Percentiles rank a stretch among this genome's conserved stretches.
Conservation (phyloP, 352 stramenopile species). For the Phytophthora palmivora region DNA sequence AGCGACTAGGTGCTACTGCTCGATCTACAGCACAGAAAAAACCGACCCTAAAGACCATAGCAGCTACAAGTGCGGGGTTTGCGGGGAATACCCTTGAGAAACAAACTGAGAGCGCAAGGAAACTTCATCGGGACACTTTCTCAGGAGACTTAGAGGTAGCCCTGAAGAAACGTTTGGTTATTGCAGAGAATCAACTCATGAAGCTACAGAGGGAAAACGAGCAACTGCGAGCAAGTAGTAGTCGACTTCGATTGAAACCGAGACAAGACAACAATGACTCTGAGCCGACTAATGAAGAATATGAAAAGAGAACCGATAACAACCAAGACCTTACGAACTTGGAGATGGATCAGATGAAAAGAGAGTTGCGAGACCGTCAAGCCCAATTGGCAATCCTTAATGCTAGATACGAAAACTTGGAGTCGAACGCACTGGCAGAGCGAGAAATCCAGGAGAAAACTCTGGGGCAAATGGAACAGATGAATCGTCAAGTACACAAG, state of each 20-base stretch:
- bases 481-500: constrained; percentile 92
- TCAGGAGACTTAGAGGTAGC: constrained; percentile 70
- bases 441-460: constrained; percentile 92
- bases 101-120: constrained; percentile 54
- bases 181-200: constrained; percentile 74
- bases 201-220: constrained; percentile 80
- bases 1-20: constrained; percentile 31
- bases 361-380: constrained; percentile 82
- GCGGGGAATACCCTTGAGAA: constrained; percentile 40
- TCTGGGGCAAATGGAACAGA: constrained; percentile 88
- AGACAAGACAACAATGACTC: constrained; percentile 47
- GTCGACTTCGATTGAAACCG: constrained; percentile 7
- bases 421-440: constrained; percentile 82
- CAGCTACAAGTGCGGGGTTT: constrained; percentile 24
- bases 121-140: constrained; percentile 58
- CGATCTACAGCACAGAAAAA: constrained; percentile 15
- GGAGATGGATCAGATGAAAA: constrained; percentile 67
- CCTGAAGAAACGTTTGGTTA: constrained; percentile 73
- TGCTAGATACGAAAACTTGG: constrained; percentile 90
- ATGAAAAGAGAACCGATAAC: constrained; percentile 7
- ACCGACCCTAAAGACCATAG: constrained; percentile 4
- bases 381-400: constrained; percentile 88
- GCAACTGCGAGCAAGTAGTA: constrained; percentile 41
- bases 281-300: constrained; percentile 39
- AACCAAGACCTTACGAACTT: constrained; percentile 20